Conservation (phyloP, 306 rosid species). For the Cicer bijugum region DNA sequence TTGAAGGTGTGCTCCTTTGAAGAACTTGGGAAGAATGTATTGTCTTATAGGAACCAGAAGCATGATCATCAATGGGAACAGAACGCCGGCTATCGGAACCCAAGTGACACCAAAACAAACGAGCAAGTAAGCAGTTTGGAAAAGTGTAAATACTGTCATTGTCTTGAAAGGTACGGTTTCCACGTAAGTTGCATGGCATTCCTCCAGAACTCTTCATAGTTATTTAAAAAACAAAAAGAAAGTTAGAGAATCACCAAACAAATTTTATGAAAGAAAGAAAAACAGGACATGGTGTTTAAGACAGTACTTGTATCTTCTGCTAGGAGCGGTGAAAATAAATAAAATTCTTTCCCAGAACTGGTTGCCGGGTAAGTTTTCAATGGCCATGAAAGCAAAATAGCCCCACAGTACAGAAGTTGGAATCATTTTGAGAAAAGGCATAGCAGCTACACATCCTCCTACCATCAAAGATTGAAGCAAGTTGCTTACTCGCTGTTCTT, state of each 20-base stretch:
- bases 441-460: slow-evolving; percentile 77
- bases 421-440: slow-evolving; percentile 78
- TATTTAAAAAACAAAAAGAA: slow-evolving; percentile 9
- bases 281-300: slow-evolving; percentile 29
- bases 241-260: slow-evolving; percentile 29
- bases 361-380: slow-evolving; percentile 83
- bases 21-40: slow-evolving; percentile 78
- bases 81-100: slow-evolving; percentile 79
- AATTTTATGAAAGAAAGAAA: background rate
- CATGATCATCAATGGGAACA: slow-evolving; percentile 86
- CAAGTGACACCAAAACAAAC: slow-evolving; percentile 81
- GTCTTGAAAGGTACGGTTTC: slow-evolving; percentile 84
- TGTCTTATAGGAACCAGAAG: slow-evolving; percentile 87
- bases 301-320: slow-evolving; percentile 74
- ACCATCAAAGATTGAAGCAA: slow-evolving; percentile 77
- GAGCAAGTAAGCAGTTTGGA: slow-evolving; percentile 74
- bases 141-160: slow-evolving; percentile 63
- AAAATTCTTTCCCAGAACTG: slow-evolving; percentile 85
- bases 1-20: slow-evolving; percentile 76
- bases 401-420: slow-evolving; percentile 88
- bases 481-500: slow-evolving; percentile 85
- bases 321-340: slow-evolving; percentile 67
- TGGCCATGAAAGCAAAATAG: slow-evolving; percentile 87
- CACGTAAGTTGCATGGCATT: slow-evolving; percentile 64
- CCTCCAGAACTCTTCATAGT: slow-evolving; percentile 60